These are phyloP conservation scores for Calocybe cyanea DNA, from an alignment of 768 basidiomycete genomes.

Conservation along the genomic window DNA sequence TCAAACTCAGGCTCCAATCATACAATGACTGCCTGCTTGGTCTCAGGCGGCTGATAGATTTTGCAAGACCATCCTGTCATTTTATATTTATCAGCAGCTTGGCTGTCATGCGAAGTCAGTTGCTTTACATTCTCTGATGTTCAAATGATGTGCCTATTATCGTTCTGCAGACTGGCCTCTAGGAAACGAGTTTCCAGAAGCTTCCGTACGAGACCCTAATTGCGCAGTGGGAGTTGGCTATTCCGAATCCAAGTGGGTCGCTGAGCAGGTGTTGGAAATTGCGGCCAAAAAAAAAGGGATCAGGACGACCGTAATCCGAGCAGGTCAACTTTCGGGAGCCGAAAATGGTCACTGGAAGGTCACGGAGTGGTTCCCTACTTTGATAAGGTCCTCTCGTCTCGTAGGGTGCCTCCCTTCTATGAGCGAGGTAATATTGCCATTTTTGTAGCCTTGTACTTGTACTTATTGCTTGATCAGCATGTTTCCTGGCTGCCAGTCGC, in stretches of 20 bases:
- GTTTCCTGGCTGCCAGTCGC: constrained; percentile 23
- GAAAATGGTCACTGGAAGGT: constrained; percentile 34
- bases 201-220: constrained; percentile 16
- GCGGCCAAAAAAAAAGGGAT: constrained; percentile 16
- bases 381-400: constrained; percentile 12
- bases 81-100: constrained; percentile 38
- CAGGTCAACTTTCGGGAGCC: constrained; percentile 35
- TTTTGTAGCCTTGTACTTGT: not conserved
- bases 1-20: constrained; percentile 39
- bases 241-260: constrained; percentile 39
- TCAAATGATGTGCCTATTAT: not conserved
- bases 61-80: constrained; percentile 28
- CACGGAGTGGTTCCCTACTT: constrained; percentile 32
- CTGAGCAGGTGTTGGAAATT: constrained; percentile 31
- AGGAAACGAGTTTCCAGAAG: constrained; percentile 11
- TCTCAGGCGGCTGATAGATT: constrained; percentile 36
- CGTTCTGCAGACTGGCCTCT: not conserved
- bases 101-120: constrained; percentile 12
- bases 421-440: not conserved
- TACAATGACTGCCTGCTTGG: constrained; percentile 40
- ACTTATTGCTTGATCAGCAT: too few species aligned
- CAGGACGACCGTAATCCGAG: constrained; percentile 24
- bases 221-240: constrained; percentile 31
- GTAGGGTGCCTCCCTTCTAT: constrained; percentile 5
- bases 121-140: not conserved